Evolutionary conservation across 441 rosid species (phyloP).

Genomic region (Viola pubescens): DNA sequence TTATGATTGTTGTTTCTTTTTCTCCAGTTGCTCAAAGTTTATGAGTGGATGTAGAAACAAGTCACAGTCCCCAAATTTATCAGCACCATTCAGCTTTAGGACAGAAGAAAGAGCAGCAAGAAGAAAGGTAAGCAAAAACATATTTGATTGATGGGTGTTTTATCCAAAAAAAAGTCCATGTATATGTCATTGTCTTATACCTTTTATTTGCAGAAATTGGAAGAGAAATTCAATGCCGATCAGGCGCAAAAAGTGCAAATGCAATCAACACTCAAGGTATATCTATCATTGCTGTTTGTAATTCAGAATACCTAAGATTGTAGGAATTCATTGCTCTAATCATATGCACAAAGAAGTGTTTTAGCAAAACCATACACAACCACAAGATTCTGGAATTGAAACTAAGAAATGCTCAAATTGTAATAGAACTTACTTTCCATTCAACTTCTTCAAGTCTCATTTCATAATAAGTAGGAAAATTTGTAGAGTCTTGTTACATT

Average conservation of each 20-base stretch:
- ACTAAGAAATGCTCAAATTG: no score
- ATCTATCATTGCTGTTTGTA: neutral
- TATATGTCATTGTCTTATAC: neutral
- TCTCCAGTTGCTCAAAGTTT: slow-evolving; percentile 52
- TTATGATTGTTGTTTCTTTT: slow-evolving; percentile 18
- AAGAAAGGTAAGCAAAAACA: slow-evolving; percentile 46
- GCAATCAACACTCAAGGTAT: slow-evolving; percentile 45
- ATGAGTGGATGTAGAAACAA: slow-evolving; percentile 55
- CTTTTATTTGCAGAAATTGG: slow-evolving; percentile 52
- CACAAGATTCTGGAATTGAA: no score
- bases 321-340: no score
- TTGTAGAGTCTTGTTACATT: no score
- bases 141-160: neutral
- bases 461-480: no score
- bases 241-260: slow-evolving; percentile 37
- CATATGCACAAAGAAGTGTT: no score
- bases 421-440: no score
- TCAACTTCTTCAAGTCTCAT: no score
- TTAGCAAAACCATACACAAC: no score
- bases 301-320: no score
- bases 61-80: slow-evolving; percentile 47
- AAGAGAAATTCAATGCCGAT: slow-evolving; percentile 66
- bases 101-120: slow-evolving; percentile 80
- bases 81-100: slow-evolving; percentile 61
- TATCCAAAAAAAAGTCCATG: neutral